A percentile compares a stretch with the other conserved stretches of the same genome.
Conservation (phyloP, 2,329 filamentous ascomycete genomes). For the Claviceps cyperi region DNA sequence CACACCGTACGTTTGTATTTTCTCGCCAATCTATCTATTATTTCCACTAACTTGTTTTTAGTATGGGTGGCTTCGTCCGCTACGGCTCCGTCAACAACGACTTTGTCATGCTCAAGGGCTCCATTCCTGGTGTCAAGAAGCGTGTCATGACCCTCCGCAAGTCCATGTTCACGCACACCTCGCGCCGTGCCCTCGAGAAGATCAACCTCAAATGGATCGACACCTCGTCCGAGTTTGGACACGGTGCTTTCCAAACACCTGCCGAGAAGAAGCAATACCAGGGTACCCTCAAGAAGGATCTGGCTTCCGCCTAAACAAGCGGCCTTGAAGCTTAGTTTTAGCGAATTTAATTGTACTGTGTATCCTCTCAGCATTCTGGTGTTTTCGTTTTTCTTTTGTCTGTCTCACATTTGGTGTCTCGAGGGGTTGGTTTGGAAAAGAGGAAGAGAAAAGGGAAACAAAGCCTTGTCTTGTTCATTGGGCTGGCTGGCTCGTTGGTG, state of each 20-base stretch:
- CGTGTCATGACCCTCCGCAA: conserved; percentile 97
- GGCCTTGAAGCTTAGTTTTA: conserved; percentile 18
- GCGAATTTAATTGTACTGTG: conserved; percentile 17
- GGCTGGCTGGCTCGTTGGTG: not conserved
- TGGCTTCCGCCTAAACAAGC: conserved; percentile 30
- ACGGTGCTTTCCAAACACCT: conserved; percentile 97
- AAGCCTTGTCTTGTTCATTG: not conserved
- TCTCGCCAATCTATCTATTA: not conserved
- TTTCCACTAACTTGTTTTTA: conserved; percentile 28
- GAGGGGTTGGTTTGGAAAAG: conserved; percentile 14
- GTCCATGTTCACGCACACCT: conserved; percentile 96
- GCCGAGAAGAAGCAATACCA: conserved; percentile 96
- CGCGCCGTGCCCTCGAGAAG: conserved; percentile 93
- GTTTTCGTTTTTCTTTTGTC: conserved; percentile 23
- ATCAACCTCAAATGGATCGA: conserved; percentile 99
- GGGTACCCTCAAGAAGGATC: conserved; percentile 99
- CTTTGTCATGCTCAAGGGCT: conserved; percentile 96
- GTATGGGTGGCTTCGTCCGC: conserved; percentile 96
- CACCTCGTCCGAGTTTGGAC: conserved; percentile 98
- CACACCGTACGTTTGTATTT: conserved; percentile 65
- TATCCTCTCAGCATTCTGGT: not conserved
- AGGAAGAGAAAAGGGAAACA: not conserved
- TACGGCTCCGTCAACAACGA: conserved; percentile 99
- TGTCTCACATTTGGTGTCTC: conserved; percentile 43
- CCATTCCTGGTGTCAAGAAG: conserved; percentile 97